These are phyloP conservation scores for Echeveria elegans DNA, from an alignment of 164 flowering plant species.

Conservation along the genomic window DNA sequence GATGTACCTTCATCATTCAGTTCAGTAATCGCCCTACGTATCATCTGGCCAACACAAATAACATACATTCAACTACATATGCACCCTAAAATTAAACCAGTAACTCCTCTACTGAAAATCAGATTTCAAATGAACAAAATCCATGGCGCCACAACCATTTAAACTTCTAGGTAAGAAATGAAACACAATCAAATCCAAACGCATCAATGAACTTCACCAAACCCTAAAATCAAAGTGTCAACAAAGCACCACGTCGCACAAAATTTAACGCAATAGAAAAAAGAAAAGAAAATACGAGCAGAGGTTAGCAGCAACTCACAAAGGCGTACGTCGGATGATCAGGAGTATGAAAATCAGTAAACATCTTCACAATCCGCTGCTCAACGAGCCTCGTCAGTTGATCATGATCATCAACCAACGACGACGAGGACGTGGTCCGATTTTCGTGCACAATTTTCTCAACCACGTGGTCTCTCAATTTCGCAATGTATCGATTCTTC, in stretches of 20 bases:
- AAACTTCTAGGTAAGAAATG: too few relatives aligned
- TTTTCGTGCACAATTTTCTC: neutral
- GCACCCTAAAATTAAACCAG: too few relatives aligned
- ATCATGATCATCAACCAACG: too few relatives aligned
- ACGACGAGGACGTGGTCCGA: neutral
- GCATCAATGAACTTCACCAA: too few relatives aligned
- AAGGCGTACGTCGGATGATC: neutral
- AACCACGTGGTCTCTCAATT: neutral
- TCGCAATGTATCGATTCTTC: neutral
- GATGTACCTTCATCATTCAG: slow-evolving; percentile 34
- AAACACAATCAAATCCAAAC: too few relatives aligned
- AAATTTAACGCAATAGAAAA: too few relatives aligned
- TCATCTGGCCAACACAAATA: slow-evolving; percentile 25
- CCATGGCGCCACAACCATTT: too few relatives aligned
- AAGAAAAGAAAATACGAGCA: neutral
- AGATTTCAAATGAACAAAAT: too few relatives aligned
- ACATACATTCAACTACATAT: neutral
- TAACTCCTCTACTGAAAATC: too few relatives aligned
- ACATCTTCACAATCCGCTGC: neutral
- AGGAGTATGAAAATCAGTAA: neutral
- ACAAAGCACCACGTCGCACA: too few relatives aligned
- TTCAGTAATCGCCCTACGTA: too few relatives aligned
- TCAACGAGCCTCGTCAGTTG: neutral
- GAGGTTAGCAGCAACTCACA: neutral
- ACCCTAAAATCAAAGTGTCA: too few relatives aligned